These are phyloP conservation scores for Blastobotrys persicus DNA, from an alignment of 1,139 yeast species.

Conservation along the genomic window DNA sequence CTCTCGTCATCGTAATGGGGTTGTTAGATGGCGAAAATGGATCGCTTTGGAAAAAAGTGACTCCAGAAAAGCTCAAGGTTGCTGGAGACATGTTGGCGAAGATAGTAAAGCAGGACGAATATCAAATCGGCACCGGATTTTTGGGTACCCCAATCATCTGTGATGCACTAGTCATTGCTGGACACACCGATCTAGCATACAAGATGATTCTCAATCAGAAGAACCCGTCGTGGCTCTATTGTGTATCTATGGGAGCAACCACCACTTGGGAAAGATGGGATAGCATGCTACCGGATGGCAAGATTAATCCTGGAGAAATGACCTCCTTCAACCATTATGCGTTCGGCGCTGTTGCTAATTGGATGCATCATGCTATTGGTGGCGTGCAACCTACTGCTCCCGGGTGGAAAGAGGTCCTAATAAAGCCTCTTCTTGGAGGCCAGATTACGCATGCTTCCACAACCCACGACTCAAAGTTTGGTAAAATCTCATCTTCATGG, in stretches of 20 bases:
- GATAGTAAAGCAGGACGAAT: slow-evolving; percentile 20
- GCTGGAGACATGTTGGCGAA: slow-evolving; percentile 26
- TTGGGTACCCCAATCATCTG: slow-evolving; percentile 31
- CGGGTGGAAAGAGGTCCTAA: slow-evolving; percentile 23
- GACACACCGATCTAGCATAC: slow-evolving; percentile 28
- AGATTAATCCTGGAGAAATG: slow-evolving; percentile 31
- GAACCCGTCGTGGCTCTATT: slow-evolving; percentile 32
- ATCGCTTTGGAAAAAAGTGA: slow-evolving; percentile 7
- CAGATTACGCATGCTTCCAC: slow-evolving; percentile 12
- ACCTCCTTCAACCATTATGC: slow-evolving; percentile 34
- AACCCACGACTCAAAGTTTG: slow-evolving; percentile 15
- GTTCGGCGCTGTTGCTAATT: slow-evolving; percentile 28
- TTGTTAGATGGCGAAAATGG: slow-evolving; percentile 19
- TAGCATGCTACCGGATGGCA: slow-evolving; percentile 30
- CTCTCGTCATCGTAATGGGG: slow-evolving; percentile 25
- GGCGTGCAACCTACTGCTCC: slow-evolving; percentile 22
- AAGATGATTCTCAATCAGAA: slow-evolving; percentile 25
- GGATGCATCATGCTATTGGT: slow-evolving; percentile 26
- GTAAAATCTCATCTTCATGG: slow-evolving; percentile 14
- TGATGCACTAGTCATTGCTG: slow-evolving; percentile 25
- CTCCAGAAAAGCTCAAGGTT: slow-evolving; percentile 13
- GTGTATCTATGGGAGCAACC: slow-evolving; percentile 32
- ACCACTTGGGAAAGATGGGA: slow-evolving; percentile 33
- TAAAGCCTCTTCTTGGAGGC: slow-evolving; percentile 16
- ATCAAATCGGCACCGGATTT: slow-evolving; percentile 29